These are phyloP conservation scores for Fusarium brevicatenulatum DNA, from an alignment of 2,329 filamentous ascomycete species.

Conservation along the genomic window DNA sequence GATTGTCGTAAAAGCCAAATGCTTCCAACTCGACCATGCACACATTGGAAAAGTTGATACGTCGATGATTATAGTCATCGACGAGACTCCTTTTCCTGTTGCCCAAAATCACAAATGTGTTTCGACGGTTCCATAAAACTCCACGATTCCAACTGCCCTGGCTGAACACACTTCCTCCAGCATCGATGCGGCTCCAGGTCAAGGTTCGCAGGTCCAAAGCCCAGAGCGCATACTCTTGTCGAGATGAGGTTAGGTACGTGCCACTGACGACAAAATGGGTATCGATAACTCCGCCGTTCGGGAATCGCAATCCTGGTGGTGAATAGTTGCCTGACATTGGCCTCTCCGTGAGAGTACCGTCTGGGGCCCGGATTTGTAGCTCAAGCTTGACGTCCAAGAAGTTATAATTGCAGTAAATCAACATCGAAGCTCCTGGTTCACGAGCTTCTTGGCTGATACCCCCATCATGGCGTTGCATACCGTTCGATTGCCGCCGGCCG, in stretches of 20 bases:
- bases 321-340: slow-evolving; percentile 88
- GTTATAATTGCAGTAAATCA: slow-evolving; percentile 99
- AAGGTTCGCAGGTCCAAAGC: slow-evolving; percentile 88
- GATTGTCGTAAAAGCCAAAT: slow-evolving; percentile 97
- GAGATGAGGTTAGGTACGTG: slow-evolving; percentile 96
- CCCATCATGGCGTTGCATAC: slow-evolving; percentile 55
- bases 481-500: slow-evolving; percentile 65
- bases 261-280: slow-evolving; percentile 97
- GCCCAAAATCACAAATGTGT: slow-evolving; percentile 94
- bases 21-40: slow-evolving; percentile 98
- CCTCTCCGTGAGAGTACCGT: slow-evolving; percentile 86
- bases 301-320: slow-evolving; percentile 91
- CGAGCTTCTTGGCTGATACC: slow-evolving; percentile 63
- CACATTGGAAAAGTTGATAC: slow-evolving; percentile 96
- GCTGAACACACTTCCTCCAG: slow-evolving; percentile 91
- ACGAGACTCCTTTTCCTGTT: slow-evolving; percentile 93
- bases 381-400: slow-evolving; percentile 97
- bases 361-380: slow-evolving; percentile 84
- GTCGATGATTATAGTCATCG: slow-evolving; percentile 97
- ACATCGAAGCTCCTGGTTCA: slow-evolving; percentile 77
- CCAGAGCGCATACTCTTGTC: slow-evolving; percentile 98
- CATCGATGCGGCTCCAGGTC: slow-evolving; percentile 96
- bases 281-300: slow-evolving; percentile 94
- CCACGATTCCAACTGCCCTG: slow-evolving; percentile 98
- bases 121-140: slow-evolving; percentile 90